Evolutionary conservation across 345 rosid genomes (phyloP).

Genomic region (Citrus inodora): DNA sequence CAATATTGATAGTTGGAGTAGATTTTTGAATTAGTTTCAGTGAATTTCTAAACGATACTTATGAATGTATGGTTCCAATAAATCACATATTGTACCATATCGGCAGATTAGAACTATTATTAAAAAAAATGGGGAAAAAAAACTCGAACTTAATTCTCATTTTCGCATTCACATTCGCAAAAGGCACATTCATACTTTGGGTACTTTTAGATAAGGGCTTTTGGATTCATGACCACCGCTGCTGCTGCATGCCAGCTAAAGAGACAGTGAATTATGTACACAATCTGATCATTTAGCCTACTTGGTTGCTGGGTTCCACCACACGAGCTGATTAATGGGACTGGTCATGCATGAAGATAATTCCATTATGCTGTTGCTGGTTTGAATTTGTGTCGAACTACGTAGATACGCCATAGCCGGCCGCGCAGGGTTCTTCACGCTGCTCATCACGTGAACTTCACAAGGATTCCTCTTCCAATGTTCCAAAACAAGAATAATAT

Average conservation of each 20-base stretch:
- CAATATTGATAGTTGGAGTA: no score
- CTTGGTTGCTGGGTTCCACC: slow-evolving; percentile 4
- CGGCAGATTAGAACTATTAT: no score
- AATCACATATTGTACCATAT: no score
- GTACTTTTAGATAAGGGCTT: not conserved
- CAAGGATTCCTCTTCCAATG: slow-evolving; percentile 11
- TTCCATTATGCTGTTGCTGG: not conserved
- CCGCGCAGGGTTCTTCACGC: slow-evolving; percentile 13
- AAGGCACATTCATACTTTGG: no score
- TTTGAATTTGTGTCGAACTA: slow-evolving; percentile 8
- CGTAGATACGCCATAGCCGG: not conserved
- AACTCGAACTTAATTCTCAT: no score
- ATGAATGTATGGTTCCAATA: no score
- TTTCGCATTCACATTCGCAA: no score
- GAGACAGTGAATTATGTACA: not conserved
- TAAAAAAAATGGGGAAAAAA: no score
- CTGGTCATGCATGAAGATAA: not conserved
- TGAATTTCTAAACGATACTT: no score
- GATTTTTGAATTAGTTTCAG: no score
- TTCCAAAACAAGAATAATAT: slow-evolving; percentile 5
- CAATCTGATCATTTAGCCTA: not conserved
- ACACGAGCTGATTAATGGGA: slow-evolving; percentile 5
- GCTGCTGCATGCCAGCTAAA: not conserved
- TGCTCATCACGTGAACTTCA: slow-evolving; percentile 43
- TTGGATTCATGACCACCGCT: not conserved